phyloP scores from a whole-genome alignment of 139 green algal species.

The Coccomyxa sp. region DNA sequence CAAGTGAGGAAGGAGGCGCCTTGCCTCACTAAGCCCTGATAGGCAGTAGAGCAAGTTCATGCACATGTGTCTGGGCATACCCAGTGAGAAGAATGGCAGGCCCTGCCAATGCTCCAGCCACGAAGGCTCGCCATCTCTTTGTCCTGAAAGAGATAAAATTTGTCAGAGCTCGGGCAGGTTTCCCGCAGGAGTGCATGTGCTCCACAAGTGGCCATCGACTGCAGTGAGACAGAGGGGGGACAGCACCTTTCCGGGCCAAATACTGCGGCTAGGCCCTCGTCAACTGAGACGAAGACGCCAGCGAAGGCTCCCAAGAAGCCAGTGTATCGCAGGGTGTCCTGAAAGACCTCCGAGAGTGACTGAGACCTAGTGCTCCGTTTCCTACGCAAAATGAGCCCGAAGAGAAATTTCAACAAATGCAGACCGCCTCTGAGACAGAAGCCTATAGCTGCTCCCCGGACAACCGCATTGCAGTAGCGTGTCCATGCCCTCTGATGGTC shows the following conservation, averaged over 20 bases:
- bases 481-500: slow-evolving; percentile 16
- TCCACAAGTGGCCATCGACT: neutral
- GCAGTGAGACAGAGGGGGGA: neutral
- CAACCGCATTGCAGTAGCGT: slow-evolving; percentile 21
- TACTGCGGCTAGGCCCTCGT: slow-evolving; percentile 66
- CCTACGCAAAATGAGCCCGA: slow-evolving; percentile 17
- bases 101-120: slow-evolving; percentile 76
- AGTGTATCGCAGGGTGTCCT: slow-evolving; percentile 62
- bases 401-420: slow-evolving; percentile 25
- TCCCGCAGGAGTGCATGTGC: neutral
- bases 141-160: slow-evolving; percentile 36
- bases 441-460: slow-evolving; percentile 30
- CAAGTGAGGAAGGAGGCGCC: no score
- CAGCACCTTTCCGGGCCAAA: slow-evolving; percentile 58
- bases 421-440: slow-evolving; percentile 41
- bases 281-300: slow-evolving; percentile 59
- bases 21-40: no score
- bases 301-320: slow-evolving; percentile 65
- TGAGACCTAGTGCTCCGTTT: neutral
- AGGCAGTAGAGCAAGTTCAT: neutral
- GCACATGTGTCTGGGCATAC: neutral
- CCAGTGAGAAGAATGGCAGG: slow-evolving; percentile 76
- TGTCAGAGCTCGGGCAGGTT: neutral
- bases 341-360: slow-evolving; percentile 20
- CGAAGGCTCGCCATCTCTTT: slow-evolving; percentile 58